These are phyloP conservation scores for Lactifluus hygrophoroides DNA, from an alignment of 768 basidiomycete genomes.

Conservation along the genomic window DNA sequence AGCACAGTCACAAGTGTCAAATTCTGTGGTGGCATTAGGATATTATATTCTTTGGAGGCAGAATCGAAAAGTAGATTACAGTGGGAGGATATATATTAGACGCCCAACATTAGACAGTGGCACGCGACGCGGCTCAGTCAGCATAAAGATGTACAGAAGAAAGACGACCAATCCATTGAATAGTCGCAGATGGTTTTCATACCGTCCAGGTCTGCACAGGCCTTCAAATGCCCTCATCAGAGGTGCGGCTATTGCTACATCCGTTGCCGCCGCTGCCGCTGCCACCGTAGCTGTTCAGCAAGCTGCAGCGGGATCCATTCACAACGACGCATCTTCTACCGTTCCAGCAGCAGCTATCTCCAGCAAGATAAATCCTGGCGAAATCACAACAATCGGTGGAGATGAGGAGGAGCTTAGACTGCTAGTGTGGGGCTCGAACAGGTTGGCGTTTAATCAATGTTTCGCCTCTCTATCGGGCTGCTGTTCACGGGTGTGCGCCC, in stretches of 20 bases:
- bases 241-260: slow-evolving; percentile 3
- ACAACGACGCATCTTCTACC: slow-evolving; percentile 29
- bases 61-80: neutral
- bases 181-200: slow-evolving; percentile 4
- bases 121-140: no score
- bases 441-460: slow-evolving; percentile 31
- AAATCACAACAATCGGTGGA: slow-evolving; percentile 25
- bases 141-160: slow-evolving; percentile 10
- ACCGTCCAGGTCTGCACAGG: neutral
- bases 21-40: neutral
- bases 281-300: slow-evolving; percentile 6
- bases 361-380: neutral
- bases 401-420: slow-evolving; percentile 27
- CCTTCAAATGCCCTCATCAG: neutral
- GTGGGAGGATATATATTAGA: no score
- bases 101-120: no score
- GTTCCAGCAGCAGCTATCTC: neutral
- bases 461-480: neutral
- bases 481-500: neutral
- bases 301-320: slow-evolving; percentile 18
- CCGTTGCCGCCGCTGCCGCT: neutral
- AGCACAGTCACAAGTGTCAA: neutral
- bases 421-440: slow-evolving; percentile 71
- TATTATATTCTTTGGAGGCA: neutral
- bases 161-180: neutral